Conservation (phyloP, 2,329 filamentous ascomycete species). For the Colletotrichum sp. region DNA sequence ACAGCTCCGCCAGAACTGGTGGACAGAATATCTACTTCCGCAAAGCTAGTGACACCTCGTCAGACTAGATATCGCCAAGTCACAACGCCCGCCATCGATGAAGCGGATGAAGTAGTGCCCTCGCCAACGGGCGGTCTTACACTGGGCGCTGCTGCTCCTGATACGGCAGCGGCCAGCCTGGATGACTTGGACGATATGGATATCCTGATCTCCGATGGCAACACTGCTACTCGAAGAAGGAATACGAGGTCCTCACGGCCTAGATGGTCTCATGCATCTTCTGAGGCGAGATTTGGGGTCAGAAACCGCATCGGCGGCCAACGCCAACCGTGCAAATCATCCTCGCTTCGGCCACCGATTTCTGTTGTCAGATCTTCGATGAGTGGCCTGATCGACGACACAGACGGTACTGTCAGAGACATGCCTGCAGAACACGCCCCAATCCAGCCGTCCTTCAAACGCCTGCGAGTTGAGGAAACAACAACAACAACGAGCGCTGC, state of each 20-base stretch:
- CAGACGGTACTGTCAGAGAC: conserved; percentile 3
- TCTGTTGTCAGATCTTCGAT: neutral
- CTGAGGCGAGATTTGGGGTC: neutral
- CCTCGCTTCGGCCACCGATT: neutral
- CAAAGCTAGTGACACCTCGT: neutral
- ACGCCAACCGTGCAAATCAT: neutral
- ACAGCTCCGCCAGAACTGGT: neutral
- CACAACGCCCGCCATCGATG: neutral
- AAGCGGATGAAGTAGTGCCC: neutral
- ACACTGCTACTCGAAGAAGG: neutral
- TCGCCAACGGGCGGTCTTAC: neutral
- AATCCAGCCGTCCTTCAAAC: neutral
- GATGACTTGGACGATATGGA: neutral
- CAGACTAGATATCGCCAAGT: neutral
- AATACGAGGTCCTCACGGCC: neutral
- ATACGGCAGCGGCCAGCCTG: neutral
- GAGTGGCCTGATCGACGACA: conserved; percentile 6
- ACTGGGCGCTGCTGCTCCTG: neutral
- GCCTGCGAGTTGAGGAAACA: neutral
- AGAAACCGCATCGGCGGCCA: neutral
- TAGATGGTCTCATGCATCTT: neutral
- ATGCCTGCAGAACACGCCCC: conserved; percentile 5
- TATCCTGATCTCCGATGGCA: neutral
- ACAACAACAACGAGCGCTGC: neutral
- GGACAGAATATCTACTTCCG: neutral